Percentiles rank a stretch among this genome's conserved stretches.
Conservation (phyloP, 2,329 filamentous ascomycete genomes). For the Phoma sp. region DNA sequence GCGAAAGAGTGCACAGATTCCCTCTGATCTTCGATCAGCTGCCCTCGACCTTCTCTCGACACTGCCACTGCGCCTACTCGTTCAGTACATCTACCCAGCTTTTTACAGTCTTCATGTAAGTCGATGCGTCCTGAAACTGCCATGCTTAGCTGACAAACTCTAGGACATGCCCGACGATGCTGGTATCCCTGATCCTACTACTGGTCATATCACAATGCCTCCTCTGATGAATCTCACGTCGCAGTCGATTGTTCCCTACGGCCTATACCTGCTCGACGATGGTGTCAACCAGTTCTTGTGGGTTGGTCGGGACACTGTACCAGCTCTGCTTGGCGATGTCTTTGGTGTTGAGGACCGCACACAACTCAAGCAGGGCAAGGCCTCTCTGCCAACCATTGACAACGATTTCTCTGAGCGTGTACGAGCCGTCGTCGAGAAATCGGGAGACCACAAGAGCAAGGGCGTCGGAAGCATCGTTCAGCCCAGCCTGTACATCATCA, state of each 20-base stretch:
- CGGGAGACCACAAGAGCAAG: constrained; percentile 81
- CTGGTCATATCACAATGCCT: constrained; percentile 87
- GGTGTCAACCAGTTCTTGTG: constrained; percentile 97
- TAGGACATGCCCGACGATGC: constrained; percentile 97
- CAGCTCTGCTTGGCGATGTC: constrained; percentile 85
- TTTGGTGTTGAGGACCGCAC: constrained; percentile 86
- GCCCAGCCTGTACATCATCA: constrained; percentile 89
- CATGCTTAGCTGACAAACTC: constrained; percentile 63
- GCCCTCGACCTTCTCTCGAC: constrained; percentile 95
- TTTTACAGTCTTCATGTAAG: constrained; percentile 44
- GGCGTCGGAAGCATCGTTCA: constrained; percentile 93
- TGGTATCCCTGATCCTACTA: constrained; percentile 82
- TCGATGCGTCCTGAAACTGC: background rate
- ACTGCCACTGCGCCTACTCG: constrained; percentile 83
- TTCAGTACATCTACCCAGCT: constrained; percentile 78
- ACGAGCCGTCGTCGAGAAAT: constrained; percentile 84
- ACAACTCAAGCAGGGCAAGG: constrained; percentile 90
- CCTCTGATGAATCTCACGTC: constrained; percentile 86
- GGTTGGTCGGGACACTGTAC: constrained; percentile 91
- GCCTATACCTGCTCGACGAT: constrained; percentile 95
- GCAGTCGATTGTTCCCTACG: constrained; percentile 84
- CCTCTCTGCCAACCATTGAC: constrained; percentile 82
- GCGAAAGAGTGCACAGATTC: constrained; percentile 48
- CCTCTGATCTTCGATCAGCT: constrained; percentile 81
- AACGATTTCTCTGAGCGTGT: constrained; percentile 97